Evolutionary conservation across 768 basidiomycete species (phyloP).

Genomic region (Solioccasus polychromus): DNA sequence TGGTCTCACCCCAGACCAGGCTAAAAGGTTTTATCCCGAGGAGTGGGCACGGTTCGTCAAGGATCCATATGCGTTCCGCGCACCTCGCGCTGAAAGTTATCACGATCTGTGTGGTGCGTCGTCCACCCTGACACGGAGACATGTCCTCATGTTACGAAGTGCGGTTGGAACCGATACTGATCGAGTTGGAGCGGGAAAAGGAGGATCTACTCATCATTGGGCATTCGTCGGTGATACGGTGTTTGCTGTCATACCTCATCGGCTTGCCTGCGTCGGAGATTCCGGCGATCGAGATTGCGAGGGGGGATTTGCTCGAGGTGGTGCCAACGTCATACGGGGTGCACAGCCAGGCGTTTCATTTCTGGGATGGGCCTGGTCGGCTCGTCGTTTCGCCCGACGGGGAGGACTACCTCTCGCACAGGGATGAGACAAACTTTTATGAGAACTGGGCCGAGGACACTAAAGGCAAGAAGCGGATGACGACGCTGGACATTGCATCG

Average conservation of each 20-base stretch:
- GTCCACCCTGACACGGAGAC: background rate
- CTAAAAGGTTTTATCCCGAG: conserved; percentile 84
- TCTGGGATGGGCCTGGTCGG: conserved; percentile 86
- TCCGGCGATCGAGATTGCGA: conserved; percentile 94
- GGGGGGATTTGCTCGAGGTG: conserved; percentile 95
- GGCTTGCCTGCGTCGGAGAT: conserved; percentile 95
- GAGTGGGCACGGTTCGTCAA: conserved; percentile 92
- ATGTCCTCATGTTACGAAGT: conserved; percentile 44
- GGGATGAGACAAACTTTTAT: conserved; percentile 78
- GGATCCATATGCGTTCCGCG: conserved; percentile 91
- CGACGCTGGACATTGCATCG: conserved; percentile 30
- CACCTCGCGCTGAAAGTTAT: conserved; percentile 94
- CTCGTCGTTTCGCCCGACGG: conserved; percentile 38
- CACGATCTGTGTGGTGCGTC: conserved; percentile 83
- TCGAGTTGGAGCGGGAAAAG: conserved; percentile 91
- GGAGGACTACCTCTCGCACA: conserved; percentile 32
- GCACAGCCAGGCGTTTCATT: conserved; percentile 84
- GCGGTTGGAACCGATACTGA: conserved; percentile 86
- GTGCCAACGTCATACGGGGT: conserved; percentile 89
- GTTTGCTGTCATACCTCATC: conserved; percentile 89
- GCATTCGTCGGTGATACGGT: conserved; percentile 96
- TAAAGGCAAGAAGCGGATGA: conserved; percentile 51
- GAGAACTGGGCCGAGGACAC: conserved; percentile 85
- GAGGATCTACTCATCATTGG: conserved; percentile 96
- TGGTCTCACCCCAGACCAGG: conserved; percentile 87